These are phyloP conservation scores for Lactarius quietus DNA, from an alignment of 768 basidiomycete species.

Conservation along the genomic window DNA sequence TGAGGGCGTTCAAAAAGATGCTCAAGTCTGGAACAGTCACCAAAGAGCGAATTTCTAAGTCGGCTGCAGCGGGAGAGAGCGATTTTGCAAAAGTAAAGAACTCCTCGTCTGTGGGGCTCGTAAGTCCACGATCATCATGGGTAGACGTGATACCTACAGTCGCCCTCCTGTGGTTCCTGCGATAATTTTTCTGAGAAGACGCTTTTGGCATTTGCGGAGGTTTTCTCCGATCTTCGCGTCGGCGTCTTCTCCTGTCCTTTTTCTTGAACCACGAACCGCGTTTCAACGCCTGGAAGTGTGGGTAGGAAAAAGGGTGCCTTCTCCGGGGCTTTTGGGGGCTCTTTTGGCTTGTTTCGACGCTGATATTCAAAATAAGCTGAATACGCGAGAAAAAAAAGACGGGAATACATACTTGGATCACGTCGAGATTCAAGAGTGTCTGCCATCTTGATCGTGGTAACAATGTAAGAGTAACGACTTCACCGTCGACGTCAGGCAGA, in stretches of 20 bases:
- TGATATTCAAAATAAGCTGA: constrained; percentile 32
- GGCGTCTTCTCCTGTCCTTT: constrained; percentile 39
- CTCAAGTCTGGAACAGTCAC: constrained; percentile 57
- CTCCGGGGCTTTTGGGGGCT: constrained; percentile 92
- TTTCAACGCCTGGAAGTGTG: constrained; percentile 82
- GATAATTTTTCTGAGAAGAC: constrained; percentile 65
- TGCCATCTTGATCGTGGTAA: constrained; percentile 95
- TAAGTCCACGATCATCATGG: constrained; percentile 13
- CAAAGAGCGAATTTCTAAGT: constrained; percentile 85
- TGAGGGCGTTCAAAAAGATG: constrained; percentile 71
- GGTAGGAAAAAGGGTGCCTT: constrained; percentile 97
- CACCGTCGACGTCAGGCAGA: constrained; percentile 84
- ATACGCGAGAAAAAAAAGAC: neutral
- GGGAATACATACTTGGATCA: constrained; percentile 65
- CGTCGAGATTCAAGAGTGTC: constrained; percentile 92
- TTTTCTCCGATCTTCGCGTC: constrained; percentile 52
- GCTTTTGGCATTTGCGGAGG: constrained; percentile 52
- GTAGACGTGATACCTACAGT: constrained; percentile 54
- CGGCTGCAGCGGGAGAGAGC: constrained; percentile 86
- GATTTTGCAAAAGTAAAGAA: constrained; percentile 85
- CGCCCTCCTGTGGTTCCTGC: constrained; percentile 50
- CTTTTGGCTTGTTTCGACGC: constrained; percentile 96
- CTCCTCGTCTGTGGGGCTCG: constrained; percentile 53
- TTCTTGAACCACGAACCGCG: constrained; percentile 66
- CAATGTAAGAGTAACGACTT: constrained; percentile 89